A percentile compares a stretch with the other conserved stretches of the same genome.
Evolutionary conservation across 208 protist species (phyloP).

Genomic region (Leishmania tarentolae): DNA sequence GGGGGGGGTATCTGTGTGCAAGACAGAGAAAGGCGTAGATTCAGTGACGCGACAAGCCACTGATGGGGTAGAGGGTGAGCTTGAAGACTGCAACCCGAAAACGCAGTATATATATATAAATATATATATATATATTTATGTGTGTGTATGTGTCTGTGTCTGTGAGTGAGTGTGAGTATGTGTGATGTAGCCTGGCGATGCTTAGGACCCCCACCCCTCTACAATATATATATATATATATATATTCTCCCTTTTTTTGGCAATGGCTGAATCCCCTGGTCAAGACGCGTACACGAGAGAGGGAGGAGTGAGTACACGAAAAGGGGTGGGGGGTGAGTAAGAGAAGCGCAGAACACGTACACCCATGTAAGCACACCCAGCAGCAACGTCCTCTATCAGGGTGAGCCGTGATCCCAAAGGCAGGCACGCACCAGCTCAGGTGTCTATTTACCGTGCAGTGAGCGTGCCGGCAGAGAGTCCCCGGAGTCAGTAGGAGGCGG

Average conservation of each 20-base stretch:
- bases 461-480: neutral
- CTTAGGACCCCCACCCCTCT: neutral
- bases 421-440: neutral
- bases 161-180: neutral
- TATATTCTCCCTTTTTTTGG: neutral
- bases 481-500: too few relatives aligned
- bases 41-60: neutral
- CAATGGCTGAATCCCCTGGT: neutral
- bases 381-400: neutral
- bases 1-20: too few relatives aligned
- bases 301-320: neutral
- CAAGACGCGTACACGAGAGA: neutral
- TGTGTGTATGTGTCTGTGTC: neutral
- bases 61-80: neutral
- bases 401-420: neutral
- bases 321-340: constrained; percentile 4
- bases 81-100: neutral
- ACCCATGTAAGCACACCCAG: constrained; percentile 1
- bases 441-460: neutral
- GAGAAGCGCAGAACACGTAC: neutral
- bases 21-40: neutral
- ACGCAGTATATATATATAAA: neutral
- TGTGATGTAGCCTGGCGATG: neutral
- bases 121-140: neutral
- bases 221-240: too few relatives aligned